Evolutionary conservation across 2,329 filamentous ascomycete genomes (phyloP).

Genomic region (Aspergillus unguis): DNA sequence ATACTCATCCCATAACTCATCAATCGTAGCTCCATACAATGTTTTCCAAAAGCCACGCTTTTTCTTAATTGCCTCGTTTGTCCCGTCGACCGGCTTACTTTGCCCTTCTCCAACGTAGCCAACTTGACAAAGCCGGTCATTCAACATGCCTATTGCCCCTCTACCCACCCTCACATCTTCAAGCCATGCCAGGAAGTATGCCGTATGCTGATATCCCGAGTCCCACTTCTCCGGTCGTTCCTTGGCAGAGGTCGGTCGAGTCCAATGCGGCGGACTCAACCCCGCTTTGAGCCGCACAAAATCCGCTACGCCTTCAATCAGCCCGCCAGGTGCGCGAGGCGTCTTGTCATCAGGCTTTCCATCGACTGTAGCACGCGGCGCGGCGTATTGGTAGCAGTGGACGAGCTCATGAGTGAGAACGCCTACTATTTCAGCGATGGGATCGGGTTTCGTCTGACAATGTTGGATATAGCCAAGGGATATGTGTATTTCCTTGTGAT

Average conservation of each 20-base stretch:
- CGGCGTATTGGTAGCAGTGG: slow-evolving; percentile 87
- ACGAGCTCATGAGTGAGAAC: slow-evolving; percentile 91
- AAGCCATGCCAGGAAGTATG: slow-evolving; percentile 84
- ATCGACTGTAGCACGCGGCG: slow-evolving; percentile 44
- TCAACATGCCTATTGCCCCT: slow-evolving; percentile 60
- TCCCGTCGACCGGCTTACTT: slow-evolving; percentile 4
- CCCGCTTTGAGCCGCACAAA: slow-evolving; percentile 77
- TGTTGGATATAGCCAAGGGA: slow-evolving; percentile 68
- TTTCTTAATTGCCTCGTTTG: neutral
- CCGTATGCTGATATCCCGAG: slow-evolving; percentile 83
- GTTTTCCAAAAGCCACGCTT: slow-evolving; percentile 33
- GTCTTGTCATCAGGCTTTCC: slow-evolving; percentile 18
- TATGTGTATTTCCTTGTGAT: slow-evolving; percentile 93
- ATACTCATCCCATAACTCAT: slow-evolving; percentile 74
- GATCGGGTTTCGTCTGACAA: slow-evolving; percentile 22
- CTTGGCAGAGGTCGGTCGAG: slow-evolving; percentile 44
- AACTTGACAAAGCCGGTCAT: slow-evolving; percentile 35
- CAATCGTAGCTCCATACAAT: slow-evolving; percentile 64
- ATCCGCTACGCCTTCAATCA: slow-evolving; percentile 90
- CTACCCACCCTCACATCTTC: slow-evolving; percentile 67
- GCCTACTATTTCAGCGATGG: slow-evolving; percentile 66
- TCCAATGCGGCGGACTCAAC: slow-evolving; percentile 81
- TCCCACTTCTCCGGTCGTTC: slow-evolving; percentile 69
- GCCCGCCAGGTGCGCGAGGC: slow-evolving; percentile 58
- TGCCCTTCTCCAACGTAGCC: slow-evolving; percentile 34